Percentiles rank a stretch among this genome's conserved stretches.
Conservation (phyloP, 371 early-diverging fungal species). For the Mortierella sp. region DNA sequence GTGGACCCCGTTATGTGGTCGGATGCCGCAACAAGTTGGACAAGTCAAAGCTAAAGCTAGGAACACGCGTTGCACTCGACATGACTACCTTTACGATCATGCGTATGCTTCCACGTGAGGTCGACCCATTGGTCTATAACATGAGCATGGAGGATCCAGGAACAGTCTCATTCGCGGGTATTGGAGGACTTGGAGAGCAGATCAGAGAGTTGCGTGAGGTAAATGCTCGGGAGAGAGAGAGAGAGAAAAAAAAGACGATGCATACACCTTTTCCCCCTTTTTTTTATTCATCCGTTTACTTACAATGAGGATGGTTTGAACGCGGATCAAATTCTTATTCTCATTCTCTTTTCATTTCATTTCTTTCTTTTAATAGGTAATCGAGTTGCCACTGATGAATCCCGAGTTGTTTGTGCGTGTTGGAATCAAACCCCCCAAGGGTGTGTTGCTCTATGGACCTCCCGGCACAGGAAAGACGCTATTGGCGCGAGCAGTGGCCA, state of each 20-base stretch:
- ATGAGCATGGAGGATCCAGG: conserved; percentile 99
- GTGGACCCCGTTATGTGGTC: conserved; percentile 99
- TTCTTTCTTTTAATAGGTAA: conserved; percentile 68
- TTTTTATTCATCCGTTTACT: neutral
- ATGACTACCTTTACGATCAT: conserved; percentile 99
- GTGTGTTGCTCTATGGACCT: conserved; percentile 99
- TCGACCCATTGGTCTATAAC: conserved; percentile 99
- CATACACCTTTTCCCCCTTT: conserved; percentile 2
- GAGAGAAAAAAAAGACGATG: too few species aligned
- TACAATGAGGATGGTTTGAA: conserved; percentile 7
- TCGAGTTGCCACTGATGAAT: conserved; percentile 99
- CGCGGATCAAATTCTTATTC: neutral
- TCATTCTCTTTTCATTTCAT: neutral
- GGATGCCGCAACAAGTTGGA: conserved; percentile 96
- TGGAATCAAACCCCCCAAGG: conserved; percentile 95
- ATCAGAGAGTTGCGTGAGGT: conserved; percentile 98
- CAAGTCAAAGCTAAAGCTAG: conserved; percentile 93
- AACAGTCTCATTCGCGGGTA: conserved; percentile 94
- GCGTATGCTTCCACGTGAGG: conserved; percentile 98
- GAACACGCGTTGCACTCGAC: conserved; percentile 98
- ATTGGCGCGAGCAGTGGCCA: conserved; percentile 98
- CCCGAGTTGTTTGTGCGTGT: conserved; percentile 99
- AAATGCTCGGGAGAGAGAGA: too few species aligned
- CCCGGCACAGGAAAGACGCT: conserved; percentile 96
- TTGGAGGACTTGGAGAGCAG: conserved; percentile 98